Evolutionary conservation across 1,139 yeast species (phyloP), one percentile per base, ranked within the genome.

Genomic region (Kodamaea arcana): DNA sequence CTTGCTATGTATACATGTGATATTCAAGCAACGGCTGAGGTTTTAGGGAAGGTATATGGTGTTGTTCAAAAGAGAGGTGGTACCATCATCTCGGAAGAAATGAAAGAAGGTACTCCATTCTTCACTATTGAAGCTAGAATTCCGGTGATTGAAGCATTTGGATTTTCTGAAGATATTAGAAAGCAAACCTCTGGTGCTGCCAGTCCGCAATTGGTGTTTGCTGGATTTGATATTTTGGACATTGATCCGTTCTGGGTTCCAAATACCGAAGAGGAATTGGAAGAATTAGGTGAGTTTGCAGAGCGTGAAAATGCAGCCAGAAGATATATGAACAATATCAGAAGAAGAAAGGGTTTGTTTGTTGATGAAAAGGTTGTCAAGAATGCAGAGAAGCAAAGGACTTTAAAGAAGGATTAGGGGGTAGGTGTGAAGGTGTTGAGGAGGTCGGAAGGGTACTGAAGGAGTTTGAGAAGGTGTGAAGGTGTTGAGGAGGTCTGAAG

Each of bases 191-290:
- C 96, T 1, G 99, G 99, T 36, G 95, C 97, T 4, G 98, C 98
- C 3, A 84, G 87, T 52, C 98, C 98, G 0, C 98, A 92, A 58
- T 69, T 94, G 40, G 86, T 90, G 5, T 92, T 92, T 52, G 76
- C 83, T 30, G 98, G 98, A 2, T 94, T 75, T 56, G 94, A 88
- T 50, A 66, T 81, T 44, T 74, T 90, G 34, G 95, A 87, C 43
- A 77, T 84, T 46, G 97, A 94, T 64, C 99, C 99, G 27, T 94
- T 83, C 69, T 94, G 99, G 99, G 95, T 92, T 10, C 98, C 99
- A n/a, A 86, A 92, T 5, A 94, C 98, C 0, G 97, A 86, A 50
- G 97, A 88, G 56, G 98, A 94, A 55, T 62, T 92, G 32, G 98
- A 92, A 54, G 95, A 88, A 41, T 66, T 86, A 32, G 99, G 98